A percentile compares a stretch with the other conserved stretches of the same genome.
Conservation (phyloP, 78 protist genomes). For the Protostelium mycophagum region DNA sequence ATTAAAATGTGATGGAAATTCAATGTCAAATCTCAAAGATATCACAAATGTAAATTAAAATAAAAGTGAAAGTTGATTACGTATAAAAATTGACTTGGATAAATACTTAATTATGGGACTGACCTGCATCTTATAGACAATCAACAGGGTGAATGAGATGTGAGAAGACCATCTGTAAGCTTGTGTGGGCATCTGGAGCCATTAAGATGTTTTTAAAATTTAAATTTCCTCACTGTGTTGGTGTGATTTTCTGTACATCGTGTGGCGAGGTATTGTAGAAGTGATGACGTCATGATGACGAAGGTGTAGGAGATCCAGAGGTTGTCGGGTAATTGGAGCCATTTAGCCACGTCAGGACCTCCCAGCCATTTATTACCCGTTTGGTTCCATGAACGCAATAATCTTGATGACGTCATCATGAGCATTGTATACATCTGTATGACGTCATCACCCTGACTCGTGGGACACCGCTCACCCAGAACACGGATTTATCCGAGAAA, state of each 20-base stretch:
- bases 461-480: neutral
- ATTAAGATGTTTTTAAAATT: neutral
- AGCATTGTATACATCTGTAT: conserved; percentile 8
- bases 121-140: too few relatives aligned
- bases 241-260: neutral
- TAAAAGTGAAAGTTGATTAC: too few relatives aligned
- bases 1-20: too few relatives aligned
- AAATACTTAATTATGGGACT: too few relatives aligned
- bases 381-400: conserved; percentile 61
- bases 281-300: neutral
- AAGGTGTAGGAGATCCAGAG: neutral
- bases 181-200: neutral
- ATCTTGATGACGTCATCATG: conserved; percentile 19
- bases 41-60: too few relatives aligned
- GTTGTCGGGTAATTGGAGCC: neutral
- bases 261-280: neutral
- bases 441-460: neutral
- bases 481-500: too few relatives aligned
- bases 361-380: conserved; percentile 70
- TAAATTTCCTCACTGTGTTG: neutral
- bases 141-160: too few relatives aligned
- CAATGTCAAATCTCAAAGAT: too few relatives aligned
- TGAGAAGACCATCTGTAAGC: too few relatives aligned
- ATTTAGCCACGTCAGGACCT: conserved; percentile 9
- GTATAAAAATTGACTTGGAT: too few relatives aligned